phyloP scores from a whole-genome alignment of 768 basidiomycete genomes.

The Xerocomellus chrysenteron region DNA sequence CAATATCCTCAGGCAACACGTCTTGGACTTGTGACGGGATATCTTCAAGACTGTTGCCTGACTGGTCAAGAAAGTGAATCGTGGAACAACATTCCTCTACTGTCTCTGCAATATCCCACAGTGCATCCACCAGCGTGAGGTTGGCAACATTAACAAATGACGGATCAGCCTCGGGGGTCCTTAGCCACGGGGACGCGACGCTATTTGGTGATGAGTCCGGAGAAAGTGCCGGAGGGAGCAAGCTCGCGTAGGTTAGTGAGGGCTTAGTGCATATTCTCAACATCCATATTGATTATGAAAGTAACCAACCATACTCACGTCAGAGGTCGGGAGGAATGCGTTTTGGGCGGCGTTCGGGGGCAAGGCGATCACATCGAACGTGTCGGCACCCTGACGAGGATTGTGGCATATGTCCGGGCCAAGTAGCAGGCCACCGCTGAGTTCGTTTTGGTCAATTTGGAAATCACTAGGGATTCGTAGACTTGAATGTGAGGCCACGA shows the following conservation, averaged over 20 bases:
- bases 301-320: slow-evolving; percentile 12
- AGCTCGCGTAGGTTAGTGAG: not conserved
- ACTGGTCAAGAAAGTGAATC: slow-evolving; percentile 14
- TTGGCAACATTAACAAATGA: not conserved
- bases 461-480: not conserved
- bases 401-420: not conserved
- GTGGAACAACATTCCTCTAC: not conserved
- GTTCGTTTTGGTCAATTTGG: not conserved
- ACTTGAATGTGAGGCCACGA: slow-evolving; percentile 13
- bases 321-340: not conserved
- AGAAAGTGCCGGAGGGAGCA: slow-evolving; percentile 20
- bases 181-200: slow-evolving; percentile 19
- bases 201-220: slow-evolving; percentile 27
- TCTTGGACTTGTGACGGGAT: not conserved
- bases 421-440: slow-evolving; percentile 15
- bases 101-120: slow-evolving; percentile 1
- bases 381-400: not conserved
- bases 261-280: slow-evolving; percentile 5
- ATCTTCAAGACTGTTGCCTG: slow-evolving; percentile 14
- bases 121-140: not conserved
- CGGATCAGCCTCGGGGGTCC: slow-evolving; percentile 15
- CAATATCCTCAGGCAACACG: slow-evolving; percentile 23
- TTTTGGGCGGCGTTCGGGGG: not conserved
- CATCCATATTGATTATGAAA: not conserved
- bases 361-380: not conserved